These are phyloP conservation scores for Syncephalastrum racemosum DNA, from an alignment of 371 early-diverging fungal genomes.

Conservation along the genomic window DNA sequence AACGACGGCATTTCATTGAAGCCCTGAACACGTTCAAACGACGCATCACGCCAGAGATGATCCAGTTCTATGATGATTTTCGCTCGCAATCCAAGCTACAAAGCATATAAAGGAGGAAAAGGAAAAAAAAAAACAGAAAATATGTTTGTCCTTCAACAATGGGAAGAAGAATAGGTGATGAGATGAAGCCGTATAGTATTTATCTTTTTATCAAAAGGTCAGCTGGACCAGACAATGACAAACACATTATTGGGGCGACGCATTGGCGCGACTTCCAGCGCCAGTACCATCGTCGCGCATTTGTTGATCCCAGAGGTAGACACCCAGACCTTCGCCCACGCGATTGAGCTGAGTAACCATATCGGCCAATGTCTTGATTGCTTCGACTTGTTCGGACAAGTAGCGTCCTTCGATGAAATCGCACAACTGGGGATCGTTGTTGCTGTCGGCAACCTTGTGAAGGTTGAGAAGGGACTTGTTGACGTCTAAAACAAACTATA, in stretches of 20 bases:
- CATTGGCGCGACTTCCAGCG: constrained; percentile 44
- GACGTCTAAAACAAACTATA: constrained; percentile 44
- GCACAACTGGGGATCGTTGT: constrained; percentile 69
- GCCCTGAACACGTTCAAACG: constrained; percentile 63
- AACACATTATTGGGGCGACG: constrained; percentile 5
- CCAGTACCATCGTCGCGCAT: constrained; percentile 49
- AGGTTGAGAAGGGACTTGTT: constrained; percentile 68
- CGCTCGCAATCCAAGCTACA: constrained; percentile 55
- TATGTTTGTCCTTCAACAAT: not conserved
- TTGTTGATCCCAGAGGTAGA: constrained; percentile 70
- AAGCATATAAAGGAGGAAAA: constrained; percentile 25
- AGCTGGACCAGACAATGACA: too few species aligned
- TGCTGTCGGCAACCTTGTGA: constrained; percentile 60
- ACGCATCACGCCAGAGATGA: constrained; percentile 91
- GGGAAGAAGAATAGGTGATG: not conserved
- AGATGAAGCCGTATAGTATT: not conserved
- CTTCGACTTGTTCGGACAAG: constrained; percentile 67
- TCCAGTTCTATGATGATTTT: constrained; percentile 83
- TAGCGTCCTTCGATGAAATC: constrained; percentile 65
- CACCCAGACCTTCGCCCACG: constrained; percentile 54
- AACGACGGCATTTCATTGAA: constrained; percentile 67
- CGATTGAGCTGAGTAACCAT: constrained; percentile 69
- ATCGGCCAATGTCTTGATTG: constrained; percentile 66
- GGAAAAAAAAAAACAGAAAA: constrained; percentile 1
- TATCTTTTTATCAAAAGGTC: not conserved